Conservation (phyloP, 768 basidiomycete species). For the Boletus sensibilis region DNA sequence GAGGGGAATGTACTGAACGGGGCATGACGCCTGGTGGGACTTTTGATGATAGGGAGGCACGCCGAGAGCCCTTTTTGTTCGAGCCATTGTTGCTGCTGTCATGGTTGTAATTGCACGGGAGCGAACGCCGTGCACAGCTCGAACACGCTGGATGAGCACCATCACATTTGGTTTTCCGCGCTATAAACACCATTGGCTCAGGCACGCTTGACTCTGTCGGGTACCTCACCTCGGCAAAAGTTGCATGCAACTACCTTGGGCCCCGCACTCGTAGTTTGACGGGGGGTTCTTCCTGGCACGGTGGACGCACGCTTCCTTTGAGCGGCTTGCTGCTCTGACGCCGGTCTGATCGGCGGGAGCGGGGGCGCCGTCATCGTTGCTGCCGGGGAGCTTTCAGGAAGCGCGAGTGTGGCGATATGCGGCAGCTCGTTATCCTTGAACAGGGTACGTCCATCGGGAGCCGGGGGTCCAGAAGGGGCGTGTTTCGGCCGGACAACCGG, state of each 20-base stretch:
- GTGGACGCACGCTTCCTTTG: constrained; percentile 71
- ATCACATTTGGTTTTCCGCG: constrained; percentile 88
- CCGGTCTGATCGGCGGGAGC: constrained; percentile 62
- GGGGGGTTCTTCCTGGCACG: constrained; percentile 59
- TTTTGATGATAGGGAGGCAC: constrained; percentile 54
- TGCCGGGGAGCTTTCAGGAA: constrained; percentile 55
- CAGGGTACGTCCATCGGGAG: constrained; percentile 40
- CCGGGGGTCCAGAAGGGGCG: constrained; percentile 20
- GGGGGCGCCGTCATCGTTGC: constrained; percentile 60
- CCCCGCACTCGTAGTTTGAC: constrained; percentile 63
- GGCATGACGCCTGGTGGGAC: constrained; percentile 20
- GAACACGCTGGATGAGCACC: constrained; percentile 83
- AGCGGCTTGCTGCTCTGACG: constrained; percentile 64
- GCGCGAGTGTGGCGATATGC: constrained; percentile 67
- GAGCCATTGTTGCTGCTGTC: constrained; percentile 41
- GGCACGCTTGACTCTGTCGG: constrained; percentile 3
- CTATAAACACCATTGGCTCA: constrained; percentile 36
- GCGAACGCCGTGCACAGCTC: constrained; percentile 73
- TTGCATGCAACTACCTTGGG: constrained; percentile 89
- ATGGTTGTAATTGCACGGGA: constrained; percentile 81
- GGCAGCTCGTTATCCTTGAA: constrained; percentile 67
- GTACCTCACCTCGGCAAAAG: constrained; percentile 74
- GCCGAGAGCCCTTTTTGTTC: constrained; percentile 43
- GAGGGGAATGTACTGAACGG: constrained; percentile 46
- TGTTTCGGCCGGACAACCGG: constrained; percentile 35